phyloP scores from a whole-genome alignment of 2,329 filamentous ascomycete genomes.

The Septoria linicola region DNA sequence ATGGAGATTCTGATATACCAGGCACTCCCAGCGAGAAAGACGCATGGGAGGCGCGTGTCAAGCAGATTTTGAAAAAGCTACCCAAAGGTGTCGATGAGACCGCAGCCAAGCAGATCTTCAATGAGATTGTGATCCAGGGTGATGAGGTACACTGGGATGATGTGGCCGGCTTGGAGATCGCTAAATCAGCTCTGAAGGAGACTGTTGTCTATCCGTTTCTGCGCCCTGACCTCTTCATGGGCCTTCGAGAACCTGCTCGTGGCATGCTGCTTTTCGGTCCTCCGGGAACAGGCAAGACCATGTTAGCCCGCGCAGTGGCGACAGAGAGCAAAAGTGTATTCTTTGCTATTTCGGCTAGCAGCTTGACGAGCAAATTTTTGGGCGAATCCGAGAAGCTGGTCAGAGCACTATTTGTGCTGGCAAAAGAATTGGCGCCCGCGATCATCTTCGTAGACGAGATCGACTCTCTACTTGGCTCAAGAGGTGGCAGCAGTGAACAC shows the following conservation, averaged over 20 bases:
- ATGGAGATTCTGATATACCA: constrained; percentile 47
- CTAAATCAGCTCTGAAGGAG: constrained; percentile 89
- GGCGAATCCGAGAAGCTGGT: constrained; percentile 97
- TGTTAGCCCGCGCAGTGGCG: constrained; percentile 90
- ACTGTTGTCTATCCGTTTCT: constrained; percentile 96
- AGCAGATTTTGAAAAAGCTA: constrained; percentile 69
- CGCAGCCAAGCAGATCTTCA: constrained; percentile 87
- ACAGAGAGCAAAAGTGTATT: constrained; percentile 94
- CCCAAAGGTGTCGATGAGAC: constrained; percentile 77
- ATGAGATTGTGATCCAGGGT: constrained; percentile 91
- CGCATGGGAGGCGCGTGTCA: constrained; percentile 62
- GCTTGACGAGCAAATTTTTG: constrained; percentile 90
- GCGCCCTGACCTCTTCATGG: constrained; percentile 92
- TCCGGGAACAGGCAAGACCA: constrained; percentile 97
- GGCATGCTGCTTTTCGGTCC: constrained; percentile 97
- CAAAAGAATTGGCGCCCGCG: constrained; percentile 82
- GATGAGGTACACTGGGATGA: constrained; percentile 95
- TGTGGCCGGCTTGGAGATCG: constrained; percentile 83
- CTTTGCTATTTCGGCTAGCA: constrained; percentile 94
- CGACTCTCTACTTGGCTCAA: constrained; percentile 82
- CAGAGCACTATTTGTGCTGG: constrained; percentile 83
- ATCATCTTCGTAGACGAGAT: constrained; percentile 99
- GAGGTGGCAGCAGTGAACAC: constrained; percentile 81
- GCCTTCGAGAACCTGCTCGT: constrained; percentile 85
- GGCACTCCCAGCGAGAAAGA: constrained; percentile 40